Evolutionary conservation across 2,329 filamentous ascomycete species (phyloP), one percentile per base, ranked within the genome.

Genomic region (Clonostachys byssicola): DNA sequence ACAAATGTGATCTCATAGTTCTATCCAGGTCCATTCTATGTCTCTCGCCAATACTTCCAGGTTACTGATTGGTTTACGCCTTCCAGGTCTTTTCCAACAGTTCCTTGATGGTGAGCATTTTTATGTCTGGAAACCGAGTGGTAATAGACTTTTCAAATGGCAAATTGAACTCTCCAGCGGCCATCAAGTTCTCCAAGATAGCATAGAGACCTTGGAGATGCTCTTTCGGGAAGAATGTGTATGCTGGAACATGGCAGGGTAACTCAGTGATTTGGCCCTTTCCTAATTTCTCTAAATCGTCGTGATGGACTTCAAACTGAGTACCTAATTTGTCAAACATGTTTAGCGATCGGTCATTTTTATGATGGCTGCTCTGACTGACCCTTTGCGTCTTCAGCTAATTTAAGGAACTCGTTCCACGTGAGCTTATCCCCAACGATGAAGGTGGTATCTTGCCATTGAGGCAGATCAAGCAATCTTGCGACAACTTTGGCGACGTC

Each of bases 401-500:
- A 47, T 16, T 44, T 42, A 14, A 77, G 45, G 9, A 76, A 54
- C 52, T 76, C 60, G 36, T 74, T 73, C 56, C 64, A 72, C 1
- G 70, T 73, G 14, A 71, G 47, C 39, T 62, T 62, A 46, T 74
- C 72, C 1, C 70, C 70, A 52, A 68, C 51, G 43, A 69, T 49
- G 38, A 51, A 59, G 6, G 63, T 55, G 14, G 60, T 55, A 34
- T 65, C 60, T 4, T 71, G 66, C 76, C 77, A 79, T 17, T 61
- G 61, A 4, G 65, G 54, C 18, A 71, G 49, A 16, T 66, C 64
- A 12, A 80, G 52, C 5, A 64, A 48, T 5, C 62, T 64, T 6
- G 64, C 67, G 6, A 77, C 63, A 45, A 74, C 78, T 35, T 57
- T 64, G 5, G 68, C 75, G 40, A 81, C 60, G 53, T 81, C 77